Conservation (phyloP, 768 basidiomycete genomes). For the Podaxis rugospora region DNA sequence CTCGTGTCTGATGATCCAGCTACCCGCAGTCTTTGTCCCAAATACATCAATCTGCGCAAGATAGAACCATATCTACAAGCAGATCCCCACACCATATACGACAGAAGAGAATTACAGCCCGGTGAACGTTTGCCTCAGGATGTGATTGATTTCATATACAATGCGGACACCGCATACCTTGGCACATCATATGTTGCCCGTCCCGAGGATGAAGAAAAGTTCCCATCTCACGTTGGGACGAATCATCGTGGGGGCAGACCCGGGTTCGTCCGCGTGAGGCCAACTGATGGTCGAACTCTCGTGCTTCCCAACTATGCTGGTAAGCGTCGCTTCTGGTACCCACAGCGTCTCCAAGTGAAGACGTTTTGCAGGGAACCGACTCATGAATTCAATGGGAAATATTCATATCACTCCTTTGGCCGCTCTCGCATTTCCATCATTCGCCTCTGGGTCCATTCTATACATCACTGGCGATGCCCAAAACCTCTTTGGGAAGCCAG, state of each 20-base stretch:
- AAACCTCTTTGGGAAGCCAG: constrained; percentile 43
- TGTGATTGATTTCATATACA: constrained; percentile 41
- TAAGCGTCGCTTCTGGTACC: background rate
- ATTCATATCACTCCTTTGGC: constrained; percentile 54
- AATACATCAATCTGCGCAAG: constrained; percentile 59
- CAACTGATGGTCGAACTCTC: constrained; percentile 45
- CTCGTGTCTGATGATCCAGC: background rate
- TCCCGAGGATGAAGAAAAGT: constrained; percentile 30
- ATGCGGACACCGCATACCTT: constrained; percentile 50
- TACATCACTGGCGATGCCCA: constrained; percentile 58
- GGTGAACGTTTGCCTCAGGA: constrained; percentile 44
- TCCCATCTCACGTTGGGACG: constrained; percentile 57
- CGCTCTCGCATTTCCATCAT: constrained; percentile 52
- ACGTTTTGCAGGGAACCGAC: constrained; percentile 35
- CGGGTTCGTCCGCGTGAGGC: constrained; percentile 57
- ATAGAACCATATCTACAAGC: constrained; percentile 38
- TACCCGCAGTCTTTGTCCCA: constrained; percentile 54
- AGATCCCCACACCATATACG: constrained; percentile 32
- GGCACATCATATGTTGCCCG: constrained; percentile 46
- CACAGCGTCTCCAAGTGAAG: background rate
- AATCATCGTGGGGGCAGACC: constrained; percentile 61
- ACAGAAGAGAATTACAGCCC: constrained; percentile 26
- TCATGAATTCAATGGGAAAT: constrained; percentile 63
- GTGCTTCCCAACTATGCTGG: constrained; percentile 60
- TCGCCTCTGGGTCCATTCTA: constrained; percentile 48